These are phyloP conservation scores for Ogataea thermomethanolica DNA, from an alignment of 805 yeast genomes.

Conservation along the genomic window DNA sequence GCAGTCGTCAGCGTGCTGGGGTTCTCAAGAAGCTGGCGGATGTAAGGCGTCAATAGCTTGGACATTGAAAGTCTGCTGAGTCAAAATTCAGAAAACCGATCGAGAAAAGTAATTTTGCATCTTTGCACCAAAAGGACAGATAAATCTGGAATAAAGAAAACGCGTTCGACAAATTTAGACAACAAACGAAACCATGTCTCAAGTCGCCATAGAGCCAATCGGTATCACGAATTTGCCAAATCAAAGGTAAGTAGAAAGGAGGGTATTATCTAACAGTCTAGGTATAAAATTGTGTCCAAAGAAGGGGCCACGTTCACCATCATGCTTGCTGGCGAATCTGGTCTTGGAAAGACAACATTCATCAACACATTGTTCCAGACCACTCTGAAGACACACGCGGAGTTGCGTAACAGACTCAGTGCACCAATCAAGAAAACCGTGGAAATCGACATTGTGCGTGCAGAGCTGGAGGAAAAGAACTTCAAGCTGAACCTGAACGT, in stretches of 20 bases:
- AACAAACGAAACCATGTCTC: conserved; percentile 22
- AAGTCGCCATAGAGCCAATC: conserved; percentile 45
- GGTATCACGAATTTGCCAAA: conserved; percentile 74
- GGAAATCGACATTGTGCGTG: conserved; percentile 73
- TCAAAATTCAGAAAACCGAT: neutral
- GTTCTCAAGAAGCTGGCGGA: conserved; percentile 56
- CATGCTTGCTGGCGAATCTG: conserved; percentile 90
- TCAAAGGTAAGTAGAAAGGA: conserved; percentile 47
- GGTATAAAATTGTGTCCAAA: conserved; percentile 72
- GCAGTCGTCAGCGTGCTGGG: conserved; percentile 62
- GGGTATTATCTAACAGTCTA: conserved; percentile 18
- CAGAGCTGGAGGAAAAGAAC: conserved; percentile 80
- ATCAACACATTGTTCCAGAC: conserved; percentile 83
- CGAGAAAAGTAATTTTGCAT: neutral
- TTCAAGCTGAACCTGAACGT: conserved; percentile 73
- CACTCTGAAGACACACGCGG: conserved; percentile 56
- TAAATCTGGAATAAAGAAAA: conserved; percentile 5
- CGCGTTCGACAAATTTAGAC: conserved; percentile 9
- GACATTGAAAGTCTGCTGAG: conserved; percentile 7
- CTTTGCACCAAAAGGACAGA: conserved; percentile 2
- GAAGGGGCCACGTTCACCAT: conserved; percentile 73
- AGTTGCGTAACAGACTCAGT: conserved; percentile 52
- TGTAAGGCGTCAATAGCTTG: conserved; percentile 46
- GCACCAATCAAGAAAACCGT: conserved; percentile 66
- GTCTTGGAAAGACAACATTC: conserved; percentile 90